These are phyloP conservation scores for Colletotrichum tofieldiae DNA, from an alignment of 2,329 filamentous ascomycete species.

Conservation along the genomic window DNA sequence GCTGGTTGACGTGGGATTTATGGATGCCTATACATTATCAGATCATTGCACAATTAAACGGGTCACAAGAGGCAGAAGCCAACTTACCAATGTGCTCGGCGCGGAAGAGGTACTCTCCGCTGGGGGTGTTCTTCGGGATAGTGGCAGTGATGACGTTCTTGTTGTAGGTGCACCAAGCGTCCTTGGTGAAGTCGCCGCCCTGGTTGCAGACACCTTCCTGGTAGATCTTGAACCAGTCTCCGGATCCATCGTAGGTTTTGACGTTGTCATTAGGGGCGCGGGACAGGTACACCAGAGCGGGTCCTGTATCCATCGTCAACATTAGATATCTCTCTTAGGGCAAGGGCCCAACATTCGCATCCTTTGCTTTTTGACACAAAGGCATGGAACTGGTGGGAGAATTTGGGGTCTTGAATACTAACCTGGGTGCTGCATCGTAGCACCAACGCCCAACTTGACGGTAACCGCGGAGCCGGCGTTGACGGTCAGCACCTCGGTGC, in stretches of 20 bases:
- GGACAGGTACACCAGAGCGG: conserved; percentile 48
- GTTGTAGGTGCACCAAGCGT: conserved; percentile 46
- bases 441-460: conserved; percentile 45
- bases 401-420: conserved; percentile 16
- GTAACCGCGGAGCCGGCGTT: conserved; percentile 46
- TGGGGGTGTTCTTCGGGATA: conserved; percentile 52
- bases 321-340: neutral
- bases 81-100: conserved; percentile 52
- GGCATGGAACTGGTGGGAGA: neutral
- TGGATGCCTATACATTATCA: conserved; percentile 33
- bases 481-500: conserved; percentile 46
- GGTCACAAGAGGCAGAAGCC: neutral
- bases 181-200: conserved; percentile 44
- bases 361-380: no score
- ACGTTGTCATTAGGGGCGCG: conserved; percentile 48
- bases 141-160: conserved; percentile 50
- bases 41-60: neutral
- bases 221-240: conserved; percentile 49
- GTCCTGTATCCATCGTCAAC: conserved; percentile 34
- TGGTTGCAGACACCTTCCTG: conserved; percentile 46
- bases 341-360: no score
- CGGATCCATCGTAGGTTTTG: conserved; percentile 49
- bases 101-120: conserved; percentile 56
- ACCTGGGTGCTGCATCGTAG: conserved; percentile 46
- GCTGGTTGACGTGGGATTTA: conserved; percentile 46